A percentile compares a stretch with the other conserved stretches of the same genome.
These are phyloP conservation scores for Selaginella moellendorffii DNA, from an alignment of 75 land plant genomes.

Conservation along the genomic window DNA sequence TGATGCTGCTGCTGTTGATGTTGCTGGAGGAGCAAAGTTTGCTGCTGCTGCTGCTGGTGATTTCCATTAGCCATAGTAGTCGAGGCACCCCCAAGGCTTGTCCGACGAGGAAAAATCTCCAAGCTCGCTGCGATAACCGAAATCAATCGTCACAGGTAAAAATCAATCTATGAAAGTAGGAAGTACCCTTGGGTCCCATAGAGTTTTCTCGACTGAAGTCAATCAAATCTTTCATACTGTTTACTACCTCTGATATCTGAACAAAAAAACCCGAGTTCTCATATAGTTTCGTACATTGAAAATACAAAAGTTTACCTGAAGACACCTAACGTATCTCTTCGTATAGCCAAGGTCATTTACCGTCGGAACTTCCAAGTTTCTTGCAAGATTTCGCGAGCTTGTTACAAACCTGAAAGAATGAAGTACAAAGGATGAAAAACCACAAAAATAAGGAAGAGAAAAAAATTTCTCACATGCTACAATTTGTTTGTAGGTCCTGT, in stretches of 20 bases:
- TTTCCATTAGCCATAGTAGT: conserved; percentile 5
- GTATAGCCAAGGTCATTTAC: conserved; percentile 87
- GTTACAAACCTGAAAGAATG: conserved; percentile 50
- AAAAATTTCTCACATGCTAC: conserved; percentile 44
- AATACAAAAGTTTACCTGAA: conserved; percentile 41
- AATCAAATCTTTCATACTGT: conserved; percentile 91
- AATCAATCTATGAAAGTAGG: neutral
- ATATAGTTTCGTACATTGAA: too few relatives aligned
- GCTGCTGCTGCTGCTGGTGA: conserved; percentile 9
- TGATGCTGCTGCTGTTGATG: too few relatives aligned
- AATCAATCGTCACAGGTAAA: neutral
- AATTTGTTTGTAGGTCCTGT: conserved; percentile 69
- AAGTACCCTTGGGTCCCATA: conserved; percentile 82
- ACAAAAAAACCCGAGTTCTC: too few relatives aligned
- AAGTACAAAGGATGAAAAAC: neutral
- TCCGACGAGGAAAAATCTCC: conserved; percentile 18
- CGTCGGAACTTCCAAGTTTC: conserved; percentile 66
- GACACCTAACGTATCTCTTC: conserved; percentile 93
- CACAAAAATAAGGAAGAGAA: conserved; percentile 2
- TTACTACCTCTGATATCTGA: conserved; percentile 96
- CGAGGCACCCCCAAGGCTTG: neutral
- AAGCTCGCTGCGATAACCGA: conserved; percentile 18
- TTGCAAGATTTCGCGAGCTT: conserved; percentile 68
- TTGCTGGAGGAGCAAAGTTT: neutral
- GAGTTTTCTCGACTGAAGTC: conserved; percentile 57